Percentiles rank a stretch among this genome's conserved stretches.
Evolutionary conservation across 345 rosid genomes (phyloP).

Genomic region (Erysimum cheiranthoides): DNA sequence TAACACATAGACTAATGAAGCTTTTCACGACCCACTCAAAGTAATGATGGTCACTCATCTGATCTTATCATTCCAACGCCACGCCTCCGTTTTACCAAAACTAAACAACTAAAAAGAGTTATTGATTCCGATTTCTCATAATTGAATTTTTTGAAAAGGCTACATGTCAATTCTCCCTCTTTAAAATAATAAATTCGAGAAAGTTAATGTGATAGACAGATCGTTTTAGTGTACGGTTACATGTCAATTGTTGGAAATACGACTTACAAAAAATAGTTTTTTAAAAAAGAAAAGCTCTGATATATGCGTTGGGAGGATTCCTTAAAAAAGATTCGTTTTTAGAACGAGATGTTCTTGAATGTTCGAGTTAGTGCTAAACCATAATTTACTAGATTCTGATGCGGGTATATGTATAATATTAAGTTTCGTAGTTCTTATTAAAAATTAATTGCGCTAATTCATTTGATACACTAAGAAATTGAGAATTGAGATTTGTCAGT

Average conservation of each 20-base stretch:
- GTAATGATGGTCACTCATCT: constrained; percentile 20
- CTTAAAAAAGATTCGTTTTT: background rate
- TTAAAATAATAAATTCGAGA: background rate
- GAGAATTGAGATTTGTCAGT: too few species aligned
- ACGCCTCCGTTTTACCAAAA: background rate
- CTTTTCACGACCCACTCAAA: constrained; percentile 4
- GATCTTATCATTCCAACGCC: constrained; percentile 14
- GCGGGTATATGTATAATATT: too few species aligned
- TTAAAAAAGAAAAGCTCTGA: background rate
- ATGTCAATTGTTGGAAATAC: background rate
- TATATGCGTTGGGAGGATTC: background rate
- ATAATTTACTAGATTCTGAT: too few species aligned
- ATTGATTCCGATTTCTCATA: background rate
- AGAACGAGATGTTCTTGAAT: too few species aligned
- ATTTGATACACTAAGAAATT: too few species aligned
- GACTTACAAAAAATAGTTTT: background rate
- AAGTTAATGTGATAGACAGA: background rate
- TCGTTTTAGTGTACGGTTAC: background rate
- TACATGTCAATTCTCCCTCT: background rate
- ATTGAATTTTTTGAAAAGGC: background rate
- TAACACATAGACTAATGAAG: background rate
- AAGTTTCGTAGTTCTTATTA: too few species aligned
- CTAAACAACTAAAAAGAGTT: constrained; percentile 9
- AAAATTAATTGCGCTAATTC: too few species aligned
- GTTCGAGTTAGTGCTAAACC: too few species aligned